Evolutionary conservation across 352 stramenopile species (phyloP).

Genomic region (Globisporangium perplexum): DNA sequence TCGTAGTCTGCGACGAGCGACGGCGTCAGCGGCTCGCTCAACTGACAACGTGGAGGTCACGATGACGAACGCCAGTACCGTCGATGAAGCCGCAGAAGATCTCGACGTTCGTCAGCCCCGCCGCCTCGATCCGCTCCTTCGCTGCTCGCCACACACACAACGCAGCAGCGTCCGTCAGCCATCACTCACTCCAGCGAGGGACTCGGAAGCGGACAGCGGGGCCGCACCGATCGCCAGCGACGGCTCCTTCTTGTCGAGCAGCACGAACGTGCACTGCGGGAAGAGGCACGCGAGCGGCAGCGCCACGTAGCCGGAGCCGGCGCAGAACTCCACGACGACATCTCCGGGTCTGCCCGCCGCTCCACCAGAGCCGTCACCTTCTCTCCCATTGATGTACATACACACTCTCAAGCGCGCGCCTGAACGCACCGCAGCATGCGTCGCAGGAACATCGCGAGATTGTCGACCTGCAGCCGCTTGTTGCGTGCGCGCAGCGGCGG

Average conservation of each 20-base stretch:
- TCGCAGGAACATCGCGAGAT: conserved; percentile 65
- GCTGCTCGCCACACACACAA: conserved; percentile 19
- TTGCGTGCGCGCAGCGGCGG: conserved; percentile 42
- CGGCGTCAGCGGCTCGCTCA: not conserved
- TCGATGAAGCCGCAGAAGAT: conserved; percentile 76
- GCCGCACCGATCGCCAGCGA: conserved; percentile 67
- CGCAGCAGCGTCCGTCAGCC: not conserved
- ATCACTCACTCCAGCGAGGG: not conserved
- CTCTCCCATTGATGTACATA: not conserved
- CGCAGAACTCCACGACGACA: conserved; percentile 80
- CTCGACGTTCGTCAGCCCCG: conserved; percentile 58
- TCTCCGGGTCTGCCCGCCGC: conserved; percentile 39
- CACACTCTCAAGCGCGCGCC: not conserved
- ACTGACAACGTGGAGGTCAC: too few relatives aligned
- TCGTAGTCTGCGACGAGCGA: conserved; percentile 29
- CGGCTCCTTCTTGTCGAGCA: conserved; percentile 73
- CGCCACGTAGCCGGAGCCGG: conserved; percentile 69
- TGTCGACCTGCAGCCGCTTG: conserved; percentile 77
- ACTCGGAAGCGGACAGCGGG: not conserved
- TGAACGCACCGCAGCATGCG: conserved; percentile 41
- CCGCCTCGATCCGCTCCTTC: conserved; percentile 51
- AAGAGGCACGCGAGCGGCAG: conserved; percentile 72
- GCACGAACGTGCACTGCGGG: conserved; percentile 63
- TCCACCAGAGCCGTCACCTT: not conserved
- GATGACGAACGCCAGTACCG: conserved; percentile 8